These are phyloP conservation scores for Fennellomyces sp. DNA, from an alignment of 371 early-diverging fungal genomes.

Conservation along the genomic window DNA sequence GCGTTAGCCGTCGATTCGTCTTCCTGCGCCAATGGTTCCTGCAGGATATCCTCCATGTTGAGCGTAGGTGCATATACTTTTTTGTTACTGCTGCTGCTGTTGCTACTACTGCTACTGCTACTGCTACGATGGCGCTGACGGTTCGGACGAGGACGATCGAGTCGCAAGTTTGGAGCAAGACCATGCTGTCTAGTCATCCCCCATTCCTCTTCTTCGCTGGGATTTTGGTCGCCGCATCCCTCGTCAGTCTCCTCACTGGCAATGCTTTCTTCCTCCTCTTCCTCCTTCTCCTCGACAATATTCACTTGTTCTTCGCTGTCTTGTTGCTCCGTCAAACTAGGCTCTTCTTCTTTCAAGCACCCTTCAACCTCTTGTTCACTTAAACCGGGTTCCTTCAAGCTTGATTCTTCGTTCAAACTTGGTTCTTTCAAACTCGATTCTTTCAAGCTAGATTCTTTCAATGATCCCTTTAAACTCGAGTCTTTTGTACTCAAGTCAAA, in stretches of 20 bases:
- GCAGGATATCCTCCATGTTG: slow-evolving; percentile 2
- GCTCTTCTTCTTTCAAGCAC: not conserved
- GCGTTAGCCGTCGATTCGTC: not conserved
- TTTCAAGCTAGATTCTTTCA: not conserved
- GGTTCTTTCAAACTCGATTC: not conserved
- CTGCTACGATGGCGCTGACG: not conserved
- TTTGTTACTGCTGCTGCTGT: not conserved
- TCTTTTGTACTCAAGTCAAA: too few relatives aligned
- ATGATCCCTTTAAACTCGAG: too few relatives aligned
- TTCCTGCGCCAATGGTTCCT: slow-evolving; percentile 1
- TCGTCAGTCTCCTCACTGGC: not conserved
- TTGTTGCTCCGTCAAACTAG: not conserved
- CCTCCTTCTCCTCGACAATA: not conserved
- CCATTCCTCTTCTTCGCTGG: not conserved
- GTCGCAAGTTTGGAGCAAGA: not conserved
- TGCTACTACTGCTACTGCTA: not conserved
- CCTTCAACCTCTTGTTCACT: not conserved
- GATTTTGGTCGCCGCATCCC: not conserved
- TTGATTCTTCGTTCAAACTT: not conserved
- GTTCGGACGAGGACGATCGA: not conserved
- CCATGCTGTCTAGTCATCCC: not conserved
- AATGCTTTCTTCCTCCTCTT: not conserved
- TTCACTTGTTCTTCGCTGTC: not conserved
- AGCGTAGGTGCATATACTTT: not conserved
- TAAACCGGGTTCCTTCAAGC: not conserved